phyloP scores from a whole-genome alignment of 805 yeast genomes.

The Yamadazyma paraphyllophila region DNA sequence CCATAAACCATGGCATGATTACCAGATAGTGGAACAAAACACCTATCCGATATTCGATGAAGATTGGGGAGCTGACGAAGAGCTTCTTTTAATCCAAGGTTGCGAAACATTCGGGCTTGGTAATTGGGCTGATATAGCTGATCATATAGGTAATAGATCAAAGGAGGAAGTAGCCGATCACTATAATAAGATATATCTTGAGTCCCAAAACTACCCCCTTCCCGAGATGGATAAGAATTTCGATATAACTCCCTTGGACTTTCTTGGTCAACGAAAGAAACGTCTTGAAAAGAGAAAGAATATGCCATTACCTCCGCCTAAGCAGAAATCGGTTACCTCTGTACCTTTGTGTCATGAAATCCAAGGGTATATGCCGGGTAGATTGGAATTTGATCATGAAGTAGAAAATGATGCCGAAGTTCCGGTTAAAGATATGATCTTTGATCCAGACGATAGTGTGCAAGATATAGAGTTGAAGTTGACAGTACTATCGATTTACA shows the following conservation, averaged over 20 bases:
- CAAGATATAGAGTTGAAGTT: slow-evolving; percentile 88
- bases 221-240: slow-evolving; percentile 82
- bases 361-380: slow-evolving; percentile 98
- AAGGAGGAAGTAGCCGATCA: slow-evolving; percentile 90
- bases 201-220: slow-evolving; percentile 75
- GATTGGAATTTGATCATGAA: slow-evolving; percentile 94
- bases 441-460: slow-evolving; percentile 88
- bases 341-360: slow-evolving; percentile 96
- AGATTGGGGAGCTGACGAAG: slow-evolving; percentile 99
- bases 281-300: slow-evolving; percentile 73
- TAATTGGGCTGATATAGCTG: slow-evolving; percentile 97
- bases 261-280: slow-evolving; percentile 61
- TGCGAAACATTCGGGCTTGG: slow-evolving; percentile 91
- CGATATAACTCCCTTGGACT: slow-evolving; percentile 62
- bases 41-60: slow-evolving; percentile 87
- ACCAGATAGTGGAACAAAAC: slow-evolving; percentile 88
- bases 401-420: slow-evolving; percentile 96
- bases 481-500: slow-evolving; percentile 84
- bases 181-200: slow-evolving; percentile 67
- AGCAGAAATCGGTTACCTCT: slow-evolving; percentile 84
- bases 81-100: slow-evolving; percentile 81
- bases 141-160: slow-evolving; percentile 87
- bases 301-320: slow-evolving; percentile 76
- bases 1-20: slow-evolving; percentile 94
- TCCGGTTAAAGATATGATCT: slow-evolving; percentile 90